Conservation (phyloP, 2,329 filamentous ascomycete species). For the Zarea fungicola region DNA sequence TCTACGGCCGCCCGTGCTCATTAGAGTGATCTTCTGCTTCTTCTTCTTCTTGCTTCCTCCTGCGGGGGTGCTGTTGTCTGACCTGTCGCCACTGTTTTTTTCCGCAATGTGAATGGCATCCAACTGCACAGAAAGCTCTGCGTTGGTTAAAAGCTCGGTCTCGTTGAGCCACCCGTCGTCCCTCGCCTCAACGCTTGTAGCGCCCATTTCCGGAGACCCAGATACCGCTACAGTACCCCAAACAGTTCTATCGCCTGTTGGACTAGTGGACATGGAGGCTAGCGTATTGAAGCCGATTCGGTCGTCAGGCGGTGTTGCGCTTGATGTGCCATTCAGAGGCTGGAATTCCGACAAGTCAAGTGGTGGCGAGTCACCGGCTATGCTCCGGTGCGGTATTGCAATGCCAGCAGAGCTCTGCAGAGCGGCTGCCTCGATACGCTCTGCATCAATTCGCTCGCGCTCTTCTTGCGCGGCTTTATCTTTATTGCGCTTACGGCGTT, state of each 20-base stretch:
- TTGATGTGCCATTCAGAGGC: conserved; percentile 48
- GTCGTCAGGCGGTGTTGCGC: conserved; percentile 51
- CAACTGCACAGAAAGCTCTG: conserved; percentile 56
- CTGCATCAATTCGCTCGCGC: conserved; percentile 74
- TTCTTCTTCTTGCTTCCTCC: conserved; percentile 59
- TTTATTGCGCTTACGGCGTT: conserved; percentile 66
- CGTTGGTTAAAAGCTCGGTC: conserved; percentile 63
- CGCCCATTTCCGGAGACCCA: conserved; percentile 49
- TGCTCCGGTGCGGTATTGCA: conserved; percentile 31
- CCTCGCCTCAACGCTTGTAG: conserved; percentile 23
- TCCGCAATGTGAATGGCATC: conserved; percentile 45
- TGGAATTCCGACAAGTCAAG: conserved; percentile 60
- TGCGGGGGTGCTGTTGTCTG: conserved; percentile 14
- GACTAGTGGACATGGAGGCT: conserved; percentile 76
- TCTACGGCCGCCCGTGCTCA: conserved; percentile 59
- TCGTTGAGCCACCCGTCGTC: conserved; percentile 86
- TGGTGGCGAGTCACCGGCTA: conserved; percentile 34
- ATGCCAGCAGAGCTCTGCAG: conserved; percentile 48
- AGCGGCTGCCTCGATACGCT: conserved; percentile 69
- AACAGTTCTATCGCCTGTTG: conserved; percentile 70
- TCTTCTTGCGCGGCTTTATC: conserved; percentile 86
- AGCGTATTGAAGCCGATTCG: conserved; percentile 61
- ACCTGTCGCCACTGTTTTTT: conserved; percentile 15
- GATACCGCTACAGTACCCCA: conserved; percentile 81
- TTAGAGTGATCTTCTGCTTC: conserved; percentile 66